Conservation (phyloP, 768 basidiomycete genomes). For the Auricularia heimuer region DNA sequence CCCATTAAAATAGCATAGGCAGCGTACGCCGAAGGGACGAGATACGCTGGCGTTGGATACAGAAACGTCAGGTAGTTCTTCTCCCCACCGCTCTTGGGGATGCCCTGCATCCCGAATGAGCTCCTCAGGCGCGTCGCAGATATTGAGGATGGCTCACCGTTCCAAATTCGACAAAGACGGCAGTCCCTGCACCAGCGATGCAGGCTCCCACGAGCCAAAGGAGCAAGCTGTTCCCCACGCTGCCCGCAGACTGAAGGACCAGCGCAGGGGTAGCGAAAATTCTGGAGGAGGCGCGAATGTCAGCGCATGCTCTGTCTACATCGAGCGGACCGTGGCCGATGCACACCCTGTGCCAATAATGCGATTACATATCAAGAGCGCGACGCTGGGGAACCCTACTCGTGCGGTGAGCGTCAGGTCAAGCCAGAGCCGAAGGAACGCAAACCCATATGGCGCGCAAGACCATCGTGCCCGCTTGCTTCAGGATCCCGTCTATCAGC, state of each 20-base stretch:
- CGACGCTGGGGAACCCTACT: too few relatives aligned
- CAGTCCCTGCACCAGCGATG: conserved; percentile 55
- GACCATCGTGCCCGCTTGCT: too few relatives aligned
- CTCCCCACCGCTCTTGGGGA: conserved; percentile 65
- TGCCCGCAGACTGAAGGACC: conserved; percentile 55
- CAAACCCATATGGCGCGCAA: too few relatives aligned
- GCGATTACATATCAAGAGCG: too few relatives aligned
- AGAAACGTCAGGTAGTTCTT: conserved; percentile 69
- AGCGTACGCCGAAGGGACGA: conserved; percentile 50
- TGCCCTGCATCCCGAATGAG: conserved; percentile 30
- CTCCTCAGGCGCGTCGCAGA: too few relatives aligned
- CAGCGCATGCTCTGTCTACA: too few relatives aligned
- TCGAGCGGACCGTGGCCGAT: too few relatives aligned
- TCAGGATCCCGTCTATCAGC: too few relatives aligned
- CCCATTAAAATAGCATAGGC: conserved; percentile 50
- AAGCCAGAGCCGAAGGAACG: too few relatives aligned
- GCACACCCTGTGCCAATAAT: too few relatives aligned
- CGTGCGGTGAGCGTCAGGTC: too few relatives aligned
- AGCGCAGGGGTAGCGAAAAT: conserved; percentile 65
- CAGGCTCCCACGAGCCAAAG: conserved; percentile 65
- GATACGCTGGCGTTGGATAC: conserved; percentile 50
- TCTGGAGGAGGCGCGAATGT: neutral
- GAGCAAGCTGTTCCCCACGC: conserved; percentile 54
- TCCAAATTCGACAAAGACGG: conserved; percentile 67
- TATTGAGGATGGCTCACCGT: conserved; percentile 34